A percentile compares a stretch with the other conserved stretches of the same genome.
Evolutionary conservation across 352 stramenopile species (phyloP).

Genomic region (Pythium inflatum): DNA sequence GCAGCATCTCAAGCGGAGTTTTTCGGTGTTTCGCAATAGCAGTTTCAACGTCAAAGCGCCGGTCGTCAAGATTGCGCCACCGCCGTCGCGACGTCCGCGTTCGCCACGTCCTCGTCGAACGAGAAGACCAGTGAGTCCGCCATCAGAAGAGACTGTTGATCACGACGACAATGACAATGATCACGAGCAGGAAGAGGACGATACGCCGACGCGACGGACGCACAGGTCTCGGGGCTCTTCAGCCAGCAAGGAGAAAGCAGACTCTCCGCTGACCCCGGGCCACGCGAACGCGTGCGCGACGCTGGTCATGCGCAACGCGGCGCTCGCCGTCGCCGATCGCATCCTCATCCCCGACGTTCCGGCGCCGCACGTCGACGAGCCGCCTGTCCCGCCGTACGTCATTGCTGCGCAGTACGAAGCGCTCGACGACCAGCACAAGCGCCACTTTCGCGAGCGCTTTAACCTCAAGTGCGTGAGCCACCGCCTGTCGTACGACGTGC

Average conservation of each 20-base stretch:
- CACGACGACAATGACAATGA: neutral
- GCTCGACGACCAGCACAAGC: constrained; percentile 46
- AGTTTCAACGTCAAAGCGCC: constrained; percentile 34
- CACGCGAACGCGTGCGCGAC: constrained; percentile 47
- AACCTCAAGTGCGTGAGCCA: constrained; percentile 62
- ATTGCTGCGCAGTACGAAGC: constrained; percentile 67
- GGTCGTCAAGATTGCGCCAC: constrained; percentile 15
- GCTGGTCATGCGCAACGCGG: constrained; percentile 65
- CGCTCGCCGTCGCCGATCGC: constrained; percentile 47
- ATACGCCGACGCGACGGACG: too few relatives aligned
- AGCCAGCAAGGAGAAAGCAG: too few relatives aligned
- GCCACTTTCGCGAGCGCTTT: constrained; percentile 64
- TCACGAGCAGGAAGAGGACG: too few relatives aligned
- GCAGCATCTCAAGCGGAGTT: constrained; percentile 34
- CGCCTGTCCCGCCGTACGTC: constrained; percentile 49
- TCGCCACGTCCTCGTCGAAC: neutral
- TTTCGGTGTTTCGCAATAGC: constrained; percentile 32
- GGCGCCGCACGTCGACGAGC: constrained; percentile 39
- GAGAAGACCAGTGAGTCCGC: neutral
- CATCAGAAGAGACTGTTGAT: neutral
- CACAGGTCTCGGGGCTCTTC: too few relatives aligned
- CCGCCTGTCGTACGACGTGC: constrained; percentile 60
- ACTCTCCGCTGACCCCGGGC: neutral
- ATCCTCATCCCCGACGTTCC: constrained; percentile 56
- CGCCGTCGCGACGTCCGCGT: neutral